Percentiles rank a stretch among this genome's conserved stretches.
These are phyloP conservation scores for Podila epicladia DNA, from an alignment of 192 early-diverging fungal genomes.

Conservation along the genomic window DNA sequence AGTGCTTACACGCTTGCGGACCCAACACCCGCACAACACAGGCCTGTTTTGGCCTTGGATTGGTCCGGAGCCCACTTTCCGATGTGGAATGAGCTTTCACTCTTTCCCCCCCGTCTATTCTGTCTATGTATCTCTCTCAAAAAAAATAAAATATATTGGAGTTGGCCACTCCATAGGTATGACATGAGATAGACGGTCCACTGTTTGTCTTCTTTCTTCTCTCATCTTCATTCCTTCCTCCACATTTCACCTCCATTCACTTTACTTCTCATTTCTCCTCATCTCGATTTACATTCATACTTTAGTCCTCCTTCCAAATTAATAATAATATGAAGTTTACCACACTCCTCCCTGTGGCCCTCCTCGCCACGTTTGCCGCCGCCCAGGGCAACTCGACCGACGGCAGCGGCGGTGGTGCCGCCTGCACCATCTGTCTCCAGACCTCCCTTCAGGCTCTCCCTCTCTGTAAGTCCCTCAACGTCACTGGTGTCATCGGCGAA, in stretches of 20 bases:
- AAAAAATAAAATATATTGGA: too few species aligned
- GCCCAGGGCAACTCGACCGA: slow-evolving; percentile 17
- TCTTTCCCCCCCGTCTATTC: too few species aligned
- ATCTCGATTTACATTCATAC: background rate
- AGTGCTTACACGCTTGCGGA: too few species aligned
- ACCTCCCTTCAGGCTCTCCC: slow-evolving; percentile 20
- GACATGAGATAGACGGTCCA: too few species aligned
- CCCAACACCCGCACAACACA: too few species aligned
- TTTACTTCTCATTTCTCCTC: background rate
- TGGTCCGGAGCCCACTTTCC: too few species aligned
- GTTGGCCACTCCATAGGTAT: too few species aligned
- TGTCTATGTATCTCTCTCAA: too few species aligned
- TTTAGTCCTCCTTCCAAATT: background rate
- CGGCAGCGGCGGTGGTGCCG: background rate
- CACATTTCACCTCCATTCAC: background rate
- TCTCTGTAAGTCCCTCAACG: slow-evolving; percentile 12
- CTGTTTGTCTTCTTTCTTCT: background rate
- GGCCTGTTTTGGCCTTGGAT: too few species aligned
- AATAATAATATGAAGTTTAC: slow-evolving; percentile 26
- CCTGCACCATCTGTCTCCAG: slow-evolving; percentile 27
- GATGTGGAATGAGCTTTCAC: too few species aligned
- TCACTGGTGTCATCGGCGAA: slow-evolving; percentile 7
- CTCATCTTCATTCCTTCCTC: background rate
- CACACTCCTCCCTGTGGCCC: background rate
- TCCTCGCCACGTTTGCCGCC: slow-evolving; percentile 6